These are phyloP conservation scores for Xanthoconium stramineum DNA, from an alignment of 768 basidiomycete genomes.

Conservation along the genomic window DNA sequence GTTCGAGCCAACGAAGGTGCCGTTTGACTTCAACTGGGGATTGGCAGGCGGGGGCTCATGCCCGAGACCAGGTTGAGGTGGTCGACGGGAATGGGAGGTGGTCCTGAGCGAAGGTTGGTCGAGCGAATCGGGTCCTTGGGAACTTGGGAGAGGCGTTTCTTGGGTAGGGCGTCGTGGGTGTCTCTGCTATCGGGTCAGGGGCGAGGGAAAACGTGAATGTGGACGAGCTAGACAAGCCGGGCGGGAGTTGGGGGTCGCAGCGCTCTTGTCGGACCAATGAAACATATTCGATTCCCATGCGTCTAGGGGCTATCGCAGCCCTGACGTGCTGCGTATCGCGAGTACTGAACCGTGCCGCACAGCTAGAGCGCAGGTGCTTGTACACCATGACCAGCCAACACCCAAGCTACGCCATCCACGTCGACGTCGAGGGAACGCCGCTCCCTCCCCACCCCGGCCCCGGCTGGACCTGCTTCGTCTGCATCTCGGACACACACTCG, in stretches of 20 bases:
- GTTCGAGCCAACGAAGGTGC: conserved; percentile 47
- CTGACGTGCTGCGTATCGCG: background rate
- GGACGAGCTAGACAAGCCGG: no score
- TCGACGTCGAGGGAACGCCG: conserved; percentile 15
- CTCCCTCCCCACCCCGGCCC: conserved; percentile 31
- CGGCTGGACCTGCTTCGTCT: conserved; percentile 35
- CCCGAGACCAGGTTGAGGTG: conserved; percentile 46
- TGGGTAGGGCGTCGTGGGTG: conserved; percentile 36
- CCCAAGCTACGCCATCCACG: conserved; percentile 14
- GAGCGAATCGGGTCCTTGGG: conserved; percentile 29
- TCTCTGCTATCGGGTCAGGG: no score
- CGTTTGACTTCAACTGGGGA: conserved; percentile 20
- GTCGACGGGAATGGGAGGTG: conserved; percentile 35
- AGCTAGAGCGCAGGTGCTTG: background rate
- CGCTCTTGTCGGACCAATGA: no score
- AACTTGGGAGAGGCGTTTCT: conserved; percentile 33
- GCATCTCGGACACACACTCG: conserved; percentile 36
- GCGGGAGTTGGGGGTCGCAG: no score
- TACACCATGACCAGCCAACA: conserved; percentile 3
- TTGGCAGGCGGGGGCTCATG: conserved; percentile 35
- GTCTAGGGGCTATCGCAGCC: conserved; percentile 1
- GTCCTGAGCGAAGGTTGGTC: conserved; percentile 20
- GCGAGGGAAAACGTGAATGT: no score
- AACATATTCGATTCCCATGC: no score
- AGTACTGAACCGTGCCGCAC: background rate